Base-by-base conservation (phyloP, 345 rosid species). In the Salix udensis region DNA sequence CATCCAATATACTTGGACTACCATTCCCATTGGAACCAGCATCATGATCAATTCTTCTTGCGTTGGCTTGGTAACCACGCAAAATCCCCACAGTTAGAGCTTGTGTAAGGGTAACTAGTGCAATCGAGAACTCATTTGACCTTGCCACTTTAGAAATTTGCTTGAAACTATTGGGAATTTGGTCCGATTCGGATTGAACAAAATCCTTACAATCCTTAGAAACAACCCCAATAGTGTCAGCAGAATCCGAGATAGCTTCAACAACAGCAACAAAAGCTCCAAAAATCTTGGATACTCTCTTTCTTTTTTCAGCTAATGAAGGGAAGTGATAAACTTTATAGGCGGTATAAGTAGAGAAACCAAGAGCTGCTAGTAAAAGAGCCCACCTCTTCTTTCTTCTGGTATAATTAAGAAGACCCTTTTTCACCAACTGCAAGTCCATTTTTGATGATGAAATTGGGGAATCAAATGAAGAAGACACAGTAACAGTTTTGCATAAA, bases 311-410 rank as follows among this genome's bases (percentile, higher is more conserved):
- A 74, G 85, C 68, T 19, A 92, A 10, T 0, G 85, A 83, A n/a
- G 97, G 91, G 31, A 79, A 84, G 69, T 86, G 80, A 84, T 90
- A 92, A 84, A 86, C 84, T 88, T 82, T 90, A 70, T 87, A 89
- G 30, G 85, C 84, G 18, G 88, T 89, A 78, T 88, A 95, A 55
- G 84, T 76, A 80, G 86, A 83, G 31, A 82, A 48, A 19, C 88
- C 89, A 39, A 84, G 68, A 65, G 82, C 87, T 2, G 83, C 82
- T 23, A 80, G 37, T 13, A 85, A 52, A 60, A 88, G 70, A 78
- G 89, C 79, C 94, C 88, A 88, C 37, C 84, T 89, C 70, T 86
- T 94, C 83, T 81, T 87, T 82, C 74, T 90, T 68, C 76, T 21
- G 10, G 86, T 44, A 60, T 87, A 82, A 81, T 82, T 80, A 70